Evolutionary conservation across 345 rosid species (phyloP).

Genomic region (Noccaea caerulescens): DNA sequence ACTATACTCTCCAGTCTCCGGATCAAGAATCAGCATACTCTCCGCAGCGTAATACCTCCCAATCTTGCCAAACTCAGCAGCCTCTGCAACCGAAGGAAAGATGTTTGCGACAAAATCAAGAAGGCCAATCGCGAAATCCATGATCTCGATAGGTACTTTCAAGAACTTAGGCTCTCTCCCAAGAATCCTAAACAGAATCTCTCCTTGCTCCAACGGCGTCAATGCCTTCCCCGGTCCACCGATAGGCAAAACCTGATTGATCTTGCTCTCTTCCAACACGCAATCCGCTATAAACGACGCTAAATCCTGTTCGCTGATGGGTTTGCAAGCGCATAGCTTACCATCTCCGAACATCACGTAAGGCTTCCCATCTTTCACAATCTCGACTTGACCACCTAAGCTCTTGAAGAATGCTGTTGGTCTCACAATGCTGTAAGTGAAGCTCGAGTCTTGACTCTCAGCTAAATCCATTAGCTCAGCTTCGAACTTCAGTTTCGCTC

Average conservation of each 20-base stretch:
- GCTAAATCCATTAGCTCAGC: slow-evolving; percentile 61
- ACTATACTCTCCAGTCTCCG: slow-evolving; percentile 80
- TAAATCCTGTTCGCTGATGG: slow-evolving; percentile 85
- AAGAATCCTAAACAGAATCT: slow-evolving; percentile 69
- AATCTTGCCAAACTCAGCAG: slow-evolving; percentile 95
- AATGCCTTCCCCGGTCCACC: slow-evolving; percentile 96
- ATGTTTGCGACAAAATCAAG: slow-evolving; percentile 74
- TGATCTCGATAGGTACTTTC: slow-evolving; percentile 87
- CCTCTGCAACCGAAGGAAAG: slow-evolving; percentile 80
- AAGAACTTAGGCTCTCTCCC: slow-evolving; percentile 87
- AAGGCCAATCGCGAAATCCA: slow-evolving; percentile 79
- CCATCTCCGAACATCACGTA: slow-evolving; percentile 98
- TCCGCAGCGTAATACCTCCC: slow-evolving; percentile 96
- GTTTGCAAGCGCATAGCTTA: slow-evolving; percentile 90
- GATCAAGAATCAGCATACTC: slow-evolving; percentile 88
- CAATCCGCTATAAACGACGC: slow-evolving; percentile 85
- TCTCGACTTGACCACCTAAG: slow-evolving; percentile 90
- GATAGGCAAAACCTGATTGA: slow-evolving; percentile 77
- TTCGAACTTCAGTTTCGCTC: slow-evolving; percentile 89
- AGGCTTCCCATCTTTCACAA: slow-evolving; percentile 94
- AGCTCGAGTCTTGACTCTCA: slow-evolving; percentile 49
- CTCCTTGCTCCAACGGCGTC: slow-evolving; percentile 91
- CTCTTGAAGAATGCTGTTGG: slow-evolving; percentile 97
- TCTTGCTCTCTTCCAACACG: slow-evolving; percentile 70
- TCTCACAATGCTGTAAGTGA: slow-evolving; percentile 84